Evolutionary conservation across 306 rosid species (phyloP).

Genomic region (Vicia sativa): DNA sequence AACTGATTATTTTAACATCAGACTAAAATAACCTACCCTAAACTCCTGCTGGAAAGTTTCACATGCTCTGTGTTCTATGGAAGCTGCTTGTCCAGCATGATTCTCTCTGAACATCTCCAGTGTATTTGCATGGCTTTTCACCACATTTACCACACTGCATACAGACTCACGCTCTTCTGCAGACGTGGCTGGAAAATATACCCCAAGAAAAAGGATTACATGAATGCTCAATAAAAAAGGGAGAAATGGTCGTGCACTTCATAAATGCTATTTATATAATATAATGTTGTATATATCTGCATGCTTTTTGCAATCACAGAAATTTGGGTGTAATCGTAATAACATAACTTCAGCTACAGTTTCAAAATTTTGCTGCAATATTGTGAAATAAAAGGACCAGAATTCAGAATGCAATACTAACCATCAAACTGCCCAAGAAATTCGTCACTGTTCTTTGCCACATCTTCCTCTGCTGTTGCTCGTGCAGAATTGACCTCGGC

Average conservation of each 20-base stretch:
- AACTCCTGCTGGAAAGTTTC: slow-evolving; percentile 68
- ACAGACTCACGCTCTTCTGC: slow-evolving; percentile 55
- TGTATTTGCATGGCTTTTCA: slow-evolving; percentile 55
- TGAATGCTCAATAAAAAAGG: slow-evolving; percentile 12
- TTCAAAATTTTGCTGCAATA: slow-evolving; percentile 10
- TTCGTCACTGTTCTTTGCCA: slow-evolving; percentile 58
- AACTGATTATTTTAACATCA: background rate
- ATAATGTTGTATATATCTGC: background rate
- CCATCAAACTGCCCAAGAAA: slow-evolving; percentile 60
- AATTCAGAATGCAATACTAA: slow-evolving; percentile 43
- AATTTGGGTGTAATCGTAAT: background rate
- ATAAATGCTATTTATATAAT: background rate
- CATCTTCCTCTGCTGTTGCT: slow-evolving; percentile 65
- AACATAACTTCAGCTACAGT: slow-evolving; percentile 1
- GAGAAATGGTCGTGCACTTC: background rate
- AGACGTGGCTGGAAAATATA: slow-evolving; percentile 52
- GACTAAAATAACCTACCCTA: slow-evolving; percentile 50
- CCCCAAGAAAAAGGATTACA: slow-evolving; percentile 23
- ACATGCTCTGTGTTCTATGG: slow-evolving; percentile 57
- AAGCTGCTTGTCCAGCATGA: slow-evolving; percentile 64
- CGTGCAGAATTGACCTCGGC: slow-evolving; percentile 67
- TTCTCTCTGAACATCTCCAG: slow-evolving; percentile 61
- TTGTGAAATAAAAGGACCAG: background rate
- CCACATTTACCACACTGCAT: slow-evolving; percentile 50
- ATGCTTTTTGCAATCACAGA: background rate